Percentiles rank a stretch among this genome's conserved stretches.
Conservation (phyloP, 768 basidiomycete genomes). For the Amanita muscaria region DNA sequence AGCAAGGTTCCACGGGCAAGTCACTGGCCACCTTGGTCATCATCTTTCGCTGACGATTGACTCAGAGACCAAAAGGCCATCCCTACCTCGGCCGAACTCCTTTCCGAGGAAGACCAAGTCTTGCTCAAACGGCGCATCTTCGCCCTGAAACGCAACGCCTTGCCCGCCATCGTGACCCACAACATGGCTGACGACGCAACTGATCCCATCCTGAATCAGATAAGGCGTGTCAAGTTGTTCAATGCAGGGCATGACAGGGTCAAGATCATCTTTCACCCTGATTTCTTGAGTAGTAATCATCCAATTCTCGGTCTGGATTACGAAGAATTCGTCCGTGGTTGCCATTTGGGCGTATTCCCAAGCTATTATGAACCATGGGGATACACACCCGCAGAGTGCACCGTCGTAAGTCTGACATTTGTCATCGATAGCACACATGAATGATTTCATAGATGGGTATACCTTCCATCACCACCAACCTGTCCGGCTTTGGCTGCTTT, state of each 20-base stretch:
- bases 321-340: slow-evolving; percentile 97
- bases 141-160: slow-evolving; percentile 87
- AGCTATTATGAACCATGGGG: slow-evolving; percentile 97
- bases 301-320: slow-evolving; percentile 96
- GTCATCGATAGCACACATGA: slow-evolving; percentile 3
- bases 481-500: slow-evolving; percentile 97
- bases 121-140: slow-evolving; percentile 94
- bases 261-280: slow-evolving; percentile 96
- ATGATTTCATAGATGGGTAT: slow-evolving; percentile 75
- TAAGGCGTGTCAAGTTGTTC: slow-evolving; percentile 90
- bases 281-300: slow-evolving; percentile 96
- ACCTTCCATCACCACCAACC: slow-evolving; percentile 92
- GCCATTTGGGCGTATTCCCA: slow-evolving; percentile 97
- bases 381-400: slow-evolving; percentile 96
- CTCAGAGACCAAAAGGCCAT: slow-evolving; percentile 64
- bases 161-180: slow-evolving; percentile 97
- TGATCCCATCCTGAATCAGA: slow-evolving; percentile 93
- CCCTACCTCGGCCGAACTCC: slow-evolving; percentile 64
- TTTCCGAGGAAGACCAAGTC: slow-evolving; percentile 90
- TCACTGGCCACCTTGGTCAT: slow-evolving; percentile 8
- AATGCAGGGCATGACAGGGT: slow-evolving; percentile 84
- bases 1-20: slow-evolving; percentile 83
- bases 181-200: slow-evolving; percentile 93
- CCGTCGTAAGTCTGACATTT: slow-evolving; percentile 58
- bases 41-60: slow-evolving; percentile 6